These are phyloP conservation scores for Kalaharituber pfeilii DNA, from an alignment of 2,329 filamentous ascomycete genomes.

Conservation along the genomic window DNA sequence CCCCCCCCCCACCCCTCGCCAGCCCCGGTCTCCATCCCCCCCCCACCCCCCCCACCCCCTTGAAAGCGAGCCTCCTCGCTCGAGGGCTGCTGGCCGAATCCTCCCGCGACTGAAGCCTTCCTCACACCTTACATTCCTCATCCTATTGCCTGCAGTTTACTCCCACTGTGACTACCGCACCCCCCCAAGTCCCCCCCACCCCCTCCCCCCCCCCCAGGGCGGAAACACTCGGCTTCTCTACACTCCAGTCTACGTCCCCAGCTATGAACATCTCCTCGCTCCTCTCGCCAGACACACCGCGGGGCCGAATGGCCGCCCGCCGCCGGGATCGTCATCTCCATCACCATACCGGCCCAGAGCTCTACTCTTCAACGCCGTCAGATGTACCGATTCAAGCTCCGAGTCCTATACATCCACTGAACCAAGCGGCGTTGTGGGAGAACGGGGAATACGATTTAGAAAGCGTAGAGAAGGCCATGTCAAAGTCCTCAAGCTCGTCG, in stretches of 20 bases:
- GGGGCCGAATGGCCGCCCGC: background rate
- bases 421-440: conserved; percentile 1
- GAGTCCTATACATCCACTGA: background rate
- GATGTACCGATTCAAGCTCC: conserved; percentile 1
- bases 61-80: no score
- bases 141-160: no score
- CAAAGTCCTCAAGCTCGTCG: background rate
- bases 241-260: no score
- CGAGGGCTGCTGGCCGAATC: no score
- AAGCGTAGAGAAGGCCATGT: conserved; percentile 2
- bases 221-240: no score
- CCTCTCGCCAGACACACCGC: background rate
- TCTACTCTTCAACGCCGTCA: background rate
- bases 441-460: background rate
- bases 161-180: background rate
- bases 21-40: background rate
- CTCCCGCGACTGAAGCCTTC: no score
- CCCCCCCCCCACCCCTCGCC: background rate
- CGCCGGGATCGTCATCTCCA: background rate
- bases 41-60: background rate
- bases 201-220: background rate
- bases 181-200: background rate
- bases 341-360: background rate
- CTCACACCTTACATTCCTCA: no score
- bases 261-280: background rate